Conservation (phyloP, 345 rosid species). For the Hevea brasiliensis region DNA sequence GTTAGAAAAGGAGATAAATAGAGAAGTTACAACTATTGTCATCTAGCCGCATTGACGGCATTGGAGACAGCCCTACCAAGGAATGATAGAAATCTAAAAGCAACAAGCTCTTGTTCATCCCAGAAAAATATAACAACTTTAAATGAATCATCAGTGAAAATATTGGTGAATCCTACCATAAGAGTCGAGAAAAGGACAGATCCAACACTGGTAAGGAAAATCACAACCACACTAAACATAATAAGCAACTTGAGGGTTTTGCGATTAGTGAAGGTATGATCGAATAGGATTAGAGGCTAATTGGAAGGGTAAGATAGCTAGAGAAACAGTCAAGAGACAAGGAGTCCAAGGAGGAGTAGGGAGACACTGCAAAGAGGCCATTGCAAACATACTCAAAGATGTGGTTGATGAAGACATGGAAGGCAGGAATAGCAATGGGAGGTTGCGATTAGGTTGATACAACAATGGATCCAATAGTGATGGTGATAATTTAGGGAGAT, state of each 20-base stretch:
- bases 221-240: constrained; percentile 54
- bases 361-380: constrained; percentile 52
- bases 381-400: constrained; percentile 40
- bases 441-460: constrained; percentile 29
- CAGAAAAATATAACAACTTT: constrained; percentile 64
- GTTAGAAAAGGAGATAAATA: too few relatives aligned
- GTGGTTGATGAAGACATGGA: constrained; percentile 45
- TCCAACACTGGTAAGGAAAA: constrained; percentile 74
- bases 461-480: too few relatives aligned
- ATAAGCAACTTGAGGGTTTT: constrained; percentile 70
- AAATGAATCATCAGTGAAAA: constrained; percentile 74
- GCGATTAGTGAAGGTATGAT: constrained; percentile 58
- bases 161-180: constrained; percentile 54
- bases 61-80: constrained; percentile 67
- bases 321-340: constrained; percentile 69
- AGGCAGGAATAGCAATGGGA: constrained; percentile 49
- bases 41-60: constrained; percentile 44
- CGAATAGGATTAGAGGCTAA: constrained; percentile 59
- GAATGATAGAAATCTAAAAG: constrained; percentile 69
- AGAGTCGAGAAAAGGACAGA: constrained; percentile 69
- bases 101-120: constrained; percentile 66
- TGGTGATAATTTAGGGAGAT: too few relatives aligned
- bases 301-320: constrained; percentile 73
- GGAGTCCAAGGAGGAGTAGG: constrained; percentile 63
- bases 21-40: too few relatives aligned